Evolutionary conservation across 371 early-diverging fungal genomes (phyloP).

Genomic region (Apophysomyces sp.): DNA sequence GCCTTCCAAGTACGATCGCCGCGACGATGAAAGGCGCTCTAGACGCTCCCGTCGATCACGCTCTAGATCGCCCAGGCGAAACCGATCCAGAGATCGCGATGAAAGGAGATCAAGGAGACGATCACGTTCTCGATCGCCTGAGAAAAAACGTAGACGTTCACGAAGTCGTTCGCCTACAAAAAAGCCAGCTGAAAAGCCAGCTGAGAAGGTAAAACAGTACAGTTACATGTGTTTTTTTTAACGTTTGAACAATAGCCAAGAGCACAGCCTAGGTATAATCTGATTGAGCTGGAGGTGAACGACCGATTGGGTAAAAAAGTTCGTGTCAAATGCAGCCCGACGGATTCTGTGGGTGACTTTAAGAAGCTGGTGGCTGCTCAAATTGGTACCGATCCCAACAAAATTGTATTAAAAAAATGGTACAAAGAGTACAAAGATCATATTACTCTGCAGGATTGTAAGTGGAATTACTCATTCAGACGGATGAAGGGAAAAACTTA

Average conservation of each 20-base stretch:
- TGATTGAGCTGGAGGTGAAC: conserved; percentile 76
- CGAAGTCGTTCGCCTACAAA: neutral
- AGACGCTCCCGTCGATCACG: conserved; percentile 18
- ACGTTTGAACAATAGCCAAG: conserved; percentile 17
- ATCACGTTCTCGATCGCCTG: neutral
- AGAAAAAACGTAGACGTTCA: conserved; percentile 2
- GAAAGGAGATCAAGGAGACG: conserved; percentile 1
- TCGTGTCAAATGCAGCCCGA: conserved; percentile 82
- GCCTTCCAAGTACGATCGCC: conserved; percentile 5
- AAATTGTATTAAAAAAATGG: conserved; percentile 94
- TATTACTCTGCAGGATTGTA: conserved; percentile 89
- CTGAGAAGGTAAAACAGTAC: neutral
- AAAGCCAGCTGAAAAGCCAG: neutral
- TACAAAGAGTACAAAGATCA: conserved; percentile 90
- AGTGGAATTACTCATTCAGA: conserved; percentile 11
- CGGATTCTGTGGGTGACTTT: conserved; percentile 88
- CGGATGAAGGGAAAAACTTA: neutral
- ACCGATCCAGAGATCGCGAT: neutral
- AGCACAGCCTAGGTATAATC: conserved; percentile 23
- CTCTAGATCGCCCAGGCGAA: neutral
- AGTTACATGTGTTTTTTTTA: neutral
- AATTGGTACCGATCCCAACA: conserved; percentile 88
- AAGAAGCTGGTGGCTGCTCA: conserved; percentile 93
- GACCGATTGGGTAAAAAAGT: conserved; percentile 95
- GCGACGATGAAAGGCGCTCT: conserved; percentile 7